phyloP scores from a whole-genome alignment of 768 basidiomycete species.

The Amanita jacksonii region DNA sequence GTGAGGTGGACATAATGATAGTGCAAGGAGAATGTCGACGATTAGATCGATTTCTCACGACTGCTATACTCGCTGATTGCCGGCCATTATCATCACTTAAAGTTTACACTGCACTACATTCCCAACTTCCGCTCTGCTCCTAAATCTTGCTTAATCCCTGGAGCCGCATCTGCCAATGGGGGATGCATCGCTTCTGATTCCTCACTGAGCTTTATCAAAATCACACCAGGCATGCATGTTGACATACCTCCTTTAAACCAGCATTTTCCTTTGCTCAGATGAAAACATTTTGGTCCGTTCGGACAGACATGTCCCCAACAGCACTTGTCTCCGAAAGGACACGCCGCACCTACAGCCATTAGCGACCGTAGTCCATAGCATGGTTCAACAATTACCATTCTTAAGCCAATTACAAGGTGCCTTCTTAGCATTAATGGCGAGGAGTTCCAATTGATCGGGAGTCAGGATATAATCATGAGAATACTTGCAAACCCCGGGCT shows the following conservation, averaged over 20 bases:
- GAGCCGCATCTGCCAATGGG: slow-evolving; percentile 2
- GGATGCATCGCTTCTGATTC: slow-evolving; percentile 37
- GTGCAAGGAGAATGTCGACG: slow-evolving; percentile 13
- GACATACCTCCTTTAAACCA: slow-evolving; percentile 73
- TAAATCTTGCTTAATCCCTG: not conserved
- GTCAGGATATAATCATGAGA: slow-evolving; percentile 73
- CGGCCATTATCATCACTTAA: slow-evolving; percentile 16
- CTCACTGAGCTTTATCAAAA: not conserved
- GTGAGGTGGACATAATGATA: slow-evolving; percentile 43
- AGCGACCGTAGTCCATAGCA: not conserved
- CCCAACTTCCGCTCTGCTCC: slow-evolving; percentile 9
- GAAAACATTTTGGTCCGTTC: slow-evolving; percentile 63
- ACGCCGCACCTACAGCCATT: slow-evolving; percentile 43
- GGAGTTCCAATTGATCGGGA: slow-evolving; percentile 58
- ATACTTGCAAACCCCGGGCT: slow-evolving; percentile 68
- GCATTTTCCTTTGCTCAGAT: slow-evolving; percentile 71
- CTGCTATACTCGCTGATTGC: slow-evolving; percentile 33
- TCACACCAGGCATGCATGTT: not conserved
- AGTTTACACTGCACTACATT: slow-evolving; percentile 1
- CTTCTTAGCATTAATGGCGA: slow-evolving; percentile 73
- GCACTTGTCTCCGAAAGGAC: slow-evolving; percentile 67
- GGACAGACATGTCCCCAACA: slow-evolving; percentile 84
- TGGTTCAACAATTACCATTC: slow-evolving; percentile 39
- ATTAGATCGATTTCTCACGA: slow-evolving; percentile 68
- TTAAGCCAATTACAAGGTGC: slow-evolving; percentile 82